phyloP scores from a whole-genome alignment of 129 eudicot genomes.

The carrot (Daucus carota) region DH1_v3.0 NC_030389.2:9435001-9435500 shows the following conservation, averaged over 20 bases:
- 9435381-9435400: neutral
- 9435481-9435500: slow-evolving; percentile 90
- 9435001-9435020: neutral
- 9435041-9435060: neutral
- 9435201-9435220: neutral
- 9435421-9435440: slow-evolving; percentile 10
- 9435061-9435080: slow-evolving; percentile 1
- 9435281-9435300: neutral
- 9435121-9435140: neutral
- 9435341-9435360: neutral
- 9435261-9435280: neutral
- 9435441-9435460: slow-evolving; percentile 86
- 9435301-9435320: neutral
- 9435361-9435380: neutral
- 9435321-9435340: neutral
- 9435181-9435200: neutral
- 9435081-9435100: neutral
- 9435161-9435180: neutral
- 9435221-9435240: neutral
- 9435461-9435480: slow-evolving; percentile 88
- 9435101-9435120: neutral
- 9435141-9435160: slow-evolving; percentile 3
- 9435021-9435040: neutral
- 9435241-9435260: neutral
- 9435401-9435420: neutral